Base-by-base conservation (phyloP, 2,329 filamentous ascomycete species). In the Amylocarpus encephaloides region DNA sequence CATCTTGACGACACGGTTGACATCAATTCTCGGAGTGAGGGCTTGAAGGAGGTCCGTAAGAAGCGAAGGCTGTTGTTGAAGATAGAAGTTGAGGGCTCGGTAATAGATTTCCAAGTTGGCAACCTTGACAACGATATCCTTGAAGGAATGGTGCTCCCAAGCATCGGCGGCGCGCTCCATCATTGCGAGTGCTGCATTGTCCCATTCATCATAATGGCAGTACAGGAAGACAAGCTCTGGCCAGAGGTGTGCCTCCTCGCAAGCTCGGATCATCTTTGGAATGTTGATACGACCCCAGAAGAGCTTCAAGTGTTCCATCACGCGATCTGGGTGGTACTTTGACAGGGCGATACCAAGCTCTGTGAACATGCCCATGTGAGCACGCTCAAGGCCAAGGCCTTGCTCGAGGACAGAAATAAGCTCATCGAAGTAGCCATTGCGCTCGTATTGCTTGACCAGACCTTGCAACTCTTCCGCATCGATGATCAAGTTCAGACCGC, bases 101-200 rank as follows among this genome's bases (percentile, higher is more conserved):
- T 98, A 98, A 76, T 97, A 98, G 64, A 98, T 98, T 72, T 98
- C 94, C 65, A 98, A 73, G 73, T 98, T 98, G 64, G 91, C 88
- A 59, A 96, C 92, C 80, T 98, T 98, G 72, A 95, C 83, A 50
- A 95, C 79, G 46, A 95, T 97, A 67, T 98, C 94, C 78, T 98
- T 98, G 83, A 98, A 98, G 43, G 94, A 93, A 68, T 96, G 90
- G 73, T 98, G 93, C 70, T 98, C 94, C 93, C 93, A 98, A 1
- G 93, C 91, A 75, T 97, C 94, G 59, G 94, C 85, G 11, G 93
- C 88, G 61, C 90, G 88, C 75, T 98, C 93, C 81, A 98, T 98
- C 75, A 98, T 95, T 15, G 93, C 89, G 48, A 98, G 79, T 43
- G 91, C 90, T 40, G 93, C 93, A 65, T 98, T 97, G 71, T 98